phyloP scores from a whole-genome alignment of 805 yeast species.

The Soucietia sequanensis region DNA sequence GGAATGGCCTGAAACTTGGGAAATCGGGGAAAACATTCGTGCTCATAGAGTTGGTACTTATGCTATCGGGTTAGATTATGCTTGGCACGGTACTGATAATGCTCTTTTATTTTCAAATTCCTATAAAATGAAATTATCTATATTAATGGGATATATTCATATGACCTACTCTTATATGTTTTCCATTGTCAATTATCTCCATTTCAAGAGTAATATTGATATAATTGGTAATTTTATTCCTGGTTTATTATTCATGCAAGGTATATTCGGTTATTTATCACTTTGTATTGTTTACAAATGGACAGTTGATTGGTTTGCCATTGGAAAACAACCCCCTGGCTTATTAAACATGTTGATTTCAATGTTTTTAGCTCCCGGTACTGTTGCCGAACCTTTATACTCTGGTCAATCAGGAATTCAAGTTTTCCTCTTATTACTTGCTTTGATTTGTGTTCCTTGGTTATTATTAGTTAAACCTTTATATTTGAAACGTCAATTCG shows the following conservation, averaged over 20 bases:
- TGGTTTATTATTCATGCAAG: constrained; percentile 71
- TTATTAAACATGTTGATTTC: constrained; percentile 71
- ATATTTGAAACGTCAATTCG: constrained; percentile 51
- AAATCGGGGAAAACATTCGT: constrained; percentile 62
- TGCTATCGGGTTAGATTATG: constrained; percentile 65
- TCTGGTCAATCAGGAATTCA: constrained; percentile 66
- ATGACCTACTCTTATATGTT: constrained; percentile 71
- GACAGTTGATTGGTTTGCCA: constrained; percentile 67
- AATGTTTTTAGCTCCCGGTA: constrained; percentile 76
- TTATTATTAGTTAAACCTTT: constrained; percentile 65
- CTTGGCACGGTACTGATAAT: constrained; percentile 82
- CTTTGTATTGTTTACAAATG: constrained; percentile 71
- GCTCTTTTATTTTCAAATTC: constrained; percentile 68
- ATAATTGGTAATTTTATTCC: constrained; percentile 73
- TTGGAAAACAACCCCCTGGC: constrained; percentile 66
- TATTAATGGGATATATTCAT: constrained; percentile 72
- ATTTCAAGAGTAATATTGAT: constrained; percentile 60
- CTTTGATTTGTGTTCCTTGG: constrained; percentile 75
- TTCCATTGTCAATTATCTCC: constrained; percentile 61
- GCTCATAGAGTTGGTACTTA: constrained; percentile 68
- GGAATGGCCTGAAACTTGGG: constrained; percentile 59
- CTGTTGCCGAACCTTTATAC: constrained; percentile 61
- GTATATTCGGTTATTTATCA: constrained; percentile 70
- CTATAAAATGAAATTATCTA: constrained; percentile 74
- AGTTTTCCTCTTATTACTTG: constrained; percentile 53